Conservation (phyloP, 768 basidiomycete genomes). For the Tricholoma bakamatsutake region DNA sequence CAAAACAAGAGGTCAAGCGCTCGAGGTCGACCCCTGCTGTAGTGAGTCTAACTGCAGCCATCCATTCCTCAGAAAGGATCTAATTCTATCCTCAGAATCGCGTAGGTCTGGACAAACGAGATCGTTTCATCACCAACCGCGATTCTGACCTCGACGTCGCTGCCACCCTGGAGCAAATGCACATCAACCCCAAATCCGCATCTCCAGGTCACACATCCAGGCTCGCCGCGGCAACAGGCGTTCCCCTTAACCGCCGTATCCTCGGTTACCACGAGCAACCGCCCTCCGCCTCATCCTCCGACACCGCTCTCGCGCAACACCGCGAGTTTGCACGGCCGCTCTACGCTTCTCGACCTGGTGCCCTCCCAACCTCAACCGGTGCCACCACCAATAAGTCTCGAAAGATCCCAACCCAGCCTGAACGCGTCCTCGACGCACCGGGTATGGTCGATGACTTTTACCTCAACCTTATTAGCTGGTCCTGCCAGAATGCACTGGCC, state of each 20-base stretch:
- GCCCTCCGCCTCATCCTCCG: slow-evolving; percentile 65
- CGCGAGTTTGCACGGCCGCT: slow-evolving; percentile 74
- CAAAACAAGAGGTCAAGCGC: slow-evolving; percentile 57
- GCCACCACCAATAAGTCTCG: slow-evolving; percentile 65
- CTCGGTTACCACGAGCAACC: slow-evolving; percentile 88
- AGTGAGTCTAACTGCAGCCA: slow-evolving; percentile 23
- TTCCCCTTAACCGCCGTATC: slow-evolving; percentile 75
- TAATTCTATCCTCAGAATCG: slow-evolving; percentile 32
- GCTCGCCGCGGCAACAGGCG: slow-evolving; percentile 68
- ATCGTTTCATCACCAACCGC: slow-evolving; percentile 67
- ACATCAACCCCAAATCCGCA: slow-evolving; percentile 48
- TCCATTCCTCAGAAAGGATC: background rate
- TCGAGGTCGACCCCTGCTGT: slow-evolving; percentile 70
- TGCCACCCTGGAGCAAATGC: slow-evolving; percentile 59
- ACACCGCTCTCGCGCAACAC: slow-evolving; percentile 68
- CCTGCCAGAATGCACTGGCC: slow-evolving; percentile 76
- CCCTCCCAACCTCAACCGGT: slow-evolving; percentile 59
- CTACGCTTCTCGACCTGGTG: slow-evolving; percentile 59
- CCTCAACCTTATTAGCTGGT: slow-evolving; percentile 91
- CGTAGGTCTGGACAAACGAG: slow-evolving; percentile 40
- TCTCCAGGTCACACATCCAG: slow-evolving; percentile 79
- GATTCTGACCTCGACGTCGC: slow-evolving; percentile 48
- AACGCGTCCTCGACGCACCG: slow-evolving; percentile 93
- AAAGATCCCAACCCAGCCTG: slow-evolving; percentile 80
- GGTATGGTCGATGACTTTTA: slow-evolving; percentile 96